A percentile compares a stretch with the other conserved stretches of the same genome.
These are phyloP conservation scores for Mycena capillaripes DNA, from an alignment of 768 basidiomycete genomes.

Conservation along the genomic window DNA sequence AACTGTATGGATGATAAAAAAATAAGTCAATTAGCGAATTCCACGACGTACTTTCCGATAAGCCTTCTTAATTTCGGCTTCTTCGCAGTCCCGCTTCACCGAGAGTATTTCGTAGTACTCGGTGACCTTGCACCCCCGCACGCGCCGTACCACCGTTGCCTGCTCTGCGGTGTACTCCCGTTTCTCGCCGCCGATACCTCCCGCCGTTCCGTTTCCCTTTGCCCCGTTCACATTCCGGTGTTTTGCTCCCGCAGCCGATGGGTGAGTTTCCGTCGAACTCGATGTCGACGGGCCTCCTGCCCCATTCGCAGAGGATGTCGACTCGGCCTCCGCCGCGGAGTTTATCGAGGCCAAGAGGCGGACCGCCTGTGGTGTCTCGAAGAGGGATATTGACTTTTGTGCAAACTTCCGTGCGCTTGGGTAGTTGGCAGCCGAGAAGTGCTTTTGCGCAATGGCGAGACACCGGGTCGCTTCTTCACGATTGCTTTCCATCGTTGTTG, in stretches of 20 bases:
- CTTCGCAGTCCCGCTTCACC: slow-evolving; percentile 85
- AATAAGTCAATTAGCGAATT: slow-evolving; percentile 9
- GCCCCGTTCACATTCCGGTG: slow-evolving; percentile 63
- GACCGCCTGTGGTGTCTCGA: slow-evolving; percentile 81
- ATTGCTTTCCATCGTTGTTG: slow-evolving; percentile 80
- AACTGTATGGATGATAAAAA: slow-evolving; percentile 61
- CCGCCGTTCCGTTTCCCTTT: slow-evolving; percentile 63
- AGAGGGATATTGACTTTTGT: slow-evolving; percentile 88
- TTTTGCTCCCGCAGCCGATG: slow-evolving; percentile 80
- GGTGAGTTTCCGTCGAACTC: slow-evolving; percentile 74
- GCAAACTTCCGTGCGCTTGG: slow-evolving; percentile 89
- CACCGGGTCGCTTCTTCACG: slow-evolving; percentile 91
- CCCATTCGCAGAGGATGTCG: slow-evolving; percentile 58
- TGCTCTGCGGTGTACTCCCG: slow-evolving; percentile 92
- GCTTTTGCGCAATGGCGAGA: slow-evolving; percentile 82
- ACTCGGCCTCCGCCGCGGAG: slow-evolving; percentile 59
- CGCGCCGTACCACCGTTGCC: slow-evolving; percentile 84
- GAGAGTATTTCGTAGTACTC: slow-evolving; percentile 95
- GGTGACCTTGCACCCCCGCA: slow-evolving; percentile 87
- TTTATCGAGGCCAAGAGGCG: slow-evolving; percentile 79
- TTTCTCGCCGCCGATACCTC: slow-evolving; percentile 79
- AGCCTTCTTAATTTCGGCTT: slow-evolving; percentile 91
- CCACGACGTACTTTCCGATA: slow-evolving; percentile 87
- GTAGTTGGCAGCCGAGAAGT: slow-evolving; percentile 79
- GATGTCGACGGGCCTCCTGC: slow-evolving; percentile 53